These are phyloP conservation scores for Phialophora expanda DNA, from an alignment of 2,329 filamentous ascomycete genomes.

Conservation along the genomic window DNA sequence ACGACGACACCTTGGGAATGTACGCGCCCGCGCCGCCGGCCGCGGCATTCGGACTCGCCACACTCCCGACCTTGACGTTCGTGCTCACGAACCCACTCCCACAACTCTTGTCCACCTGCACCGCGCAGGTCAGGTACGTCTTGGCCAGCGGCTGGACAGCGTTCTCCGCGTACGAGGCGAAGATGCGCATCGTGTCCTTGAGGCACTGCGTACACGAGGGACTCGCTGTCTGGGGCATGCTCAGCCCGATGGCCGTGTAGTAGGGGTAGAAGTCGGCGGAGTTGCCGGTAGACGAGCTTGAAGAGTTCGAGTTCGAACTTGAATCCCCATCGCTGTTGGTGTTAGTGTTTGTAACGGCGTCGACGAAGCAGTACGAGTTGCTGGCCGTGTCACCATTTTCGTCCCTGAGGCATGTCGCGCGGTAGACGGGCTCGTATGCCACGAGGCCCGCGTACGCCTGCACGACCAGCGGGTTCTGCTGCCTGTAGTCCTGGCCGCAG, in stretches of 20 bases:
- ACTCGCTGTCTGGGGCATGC: slow-evolving; percentile 68
- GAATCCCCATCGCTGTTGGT: too few relatives aligned
- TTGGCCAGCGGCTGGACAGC: slow-evolving; percentile 67
- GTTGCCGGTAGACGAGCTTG: slow-evolving; percentile 44
- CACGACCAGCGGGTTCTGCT: slow-evolving; percentile 71
- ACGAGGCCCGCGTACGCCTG: slow-evolving; percentile 77
- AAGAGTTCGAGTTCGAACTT: too few relatives aligned
- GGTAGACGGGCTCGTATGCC: slow-evolving; percentile 78
- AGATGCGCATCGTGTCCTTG: slow-evolving; percentile 80
- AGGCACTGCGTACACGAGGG: slow-evolving; percentile 79
- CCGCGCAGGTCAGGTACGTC: slow-evolving; percentile 74
- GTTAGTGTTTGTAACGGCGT: slow-evolving; percentile 77
- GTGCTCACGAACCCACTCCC: slow-evolving; percentile 61
- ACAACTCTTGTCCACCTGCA: slow-evolving; percentile 71
- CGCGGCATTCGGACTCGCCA: slow-evolving; percentile 14
- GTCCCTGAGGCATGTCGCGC: slow-evolving; percentile 78
- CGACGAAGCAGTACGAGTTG: slow-evolving; percentile 72
- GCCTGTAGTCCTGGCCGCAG: slow-evolving; percentile 73
- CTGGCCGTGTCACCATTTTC: slow-evolving; percentile 60
- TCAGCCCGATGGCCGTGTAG: slow-evolving; percentile 78
- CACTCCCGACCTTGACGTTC: slow-evolving; percentile 46
- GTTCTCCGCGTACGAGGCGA: slow-evolving; percentile 70
- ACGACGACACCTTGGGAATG: neutral
- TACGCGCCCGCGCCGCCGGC: neutral
- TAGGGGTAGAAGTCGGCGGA: slow-evolving; percentile 80